Conservation (phyloP, 768 basidiomycete genomes). For the Hypholoma fasciculare region DNA sequence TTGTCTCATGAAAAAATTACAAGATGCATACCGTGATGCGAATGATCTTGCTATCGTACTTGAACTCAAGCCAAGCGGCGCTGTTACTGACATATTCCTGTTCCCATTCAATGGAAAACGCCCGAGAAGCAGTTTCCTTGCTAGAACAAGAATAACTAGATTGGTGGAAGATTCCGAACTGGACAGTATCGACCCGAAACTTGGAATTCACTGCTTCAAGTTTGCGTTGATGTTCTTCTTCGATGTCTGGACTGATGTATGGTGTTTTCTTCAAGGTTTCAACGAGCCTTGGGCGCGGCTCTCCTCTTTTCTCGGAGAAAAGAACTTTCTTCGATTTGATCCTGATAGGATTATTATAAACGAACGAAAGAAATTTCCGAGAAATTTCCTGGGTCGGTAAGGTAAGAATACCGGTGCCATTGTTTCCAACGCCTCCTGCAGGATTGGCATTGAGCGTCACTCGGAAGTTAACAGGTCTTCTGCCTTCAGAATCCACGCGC, state of each 20-base stretch:
- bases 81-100: conserved; percentile 44
- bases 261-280: conserved; percentile 52
- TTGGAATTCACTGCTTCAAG: background rate
- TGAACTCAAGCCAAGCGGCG: conserved; percentile 56
- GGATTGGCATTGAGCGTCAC: conserved; percentile 52
- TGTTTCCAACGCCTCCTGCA: conserved; percentile 53
- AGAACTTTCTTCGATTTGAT: conserved; percentile 43
- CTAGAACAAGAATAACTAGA: conserved; percentile 28
- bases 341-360: conserved; percentile 39
- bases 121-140: conserved; percentile 36
- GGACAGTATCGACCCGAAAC: conserved; percentile 60
- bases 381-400: conserved; percentile 40
- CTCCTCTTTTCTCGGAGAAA: conserved; percentile 21
- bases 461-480: conserved; percentile 57
- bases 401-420: conserved; percentile 47
- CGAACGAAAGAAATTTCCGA: conserved; percentile 44
- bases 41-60: conserved; percentile 69
- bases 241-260: conserved; percentile 54
- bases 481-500: conserved; percentile 24
- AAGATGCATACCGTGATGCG: conserved; percentile 50
- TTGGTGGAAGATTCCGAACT: conserved; percentile 65
- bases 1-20: background rate
- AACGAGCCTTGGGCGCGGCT: conserved; percentile 15
- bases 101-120: conserved; percentile 75
- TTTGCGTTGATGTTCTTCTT: conserved; percentile 46